Evolutionary conservation across 331 rosid species (phyloP).

Genomic region (Acacia pycnantha): DNA sequence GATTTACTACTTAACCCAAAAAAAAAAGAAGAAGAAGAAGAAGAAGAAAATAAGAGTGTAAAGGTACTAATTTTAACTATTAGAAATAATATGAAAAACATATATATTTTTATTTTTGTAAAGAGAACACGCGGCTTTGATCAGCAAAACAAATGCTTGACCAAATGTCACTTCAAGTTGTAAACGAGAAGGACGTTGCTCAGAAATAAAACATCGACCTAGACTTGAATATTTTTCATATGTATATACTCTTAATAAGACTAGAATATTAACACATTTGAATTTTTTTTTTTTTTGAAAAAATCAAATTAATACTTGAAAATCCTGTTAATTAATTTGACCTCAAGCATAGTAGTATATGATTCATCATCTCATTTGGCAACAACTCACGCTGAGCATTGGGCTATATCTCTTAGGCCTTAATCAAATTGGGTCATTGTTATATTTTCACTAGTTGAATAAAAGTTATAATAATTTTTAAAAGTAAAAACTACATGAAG

Average conservation of each 20-base stretch:
- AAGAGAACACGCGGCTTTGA: background rate
- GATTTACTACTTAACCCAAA: too few relatives aligned
- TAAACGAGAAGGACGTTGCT: background rate
- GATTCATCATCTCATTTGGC: too few relatives aligned
- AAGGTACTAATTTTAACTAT: too few relatives aligned
- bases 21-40: too few relatives aligned
- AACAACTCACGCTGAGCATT: background rate
- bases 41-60: too few relatives aligned
- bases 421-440: background rate
- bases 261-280: background rate
- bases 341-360: background rate
- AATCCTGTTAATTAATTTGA: background rate
- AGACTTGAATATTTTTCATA: background rate
- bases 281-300: background rate
- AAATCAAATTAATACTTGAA: background rate
- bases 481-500: background rate
- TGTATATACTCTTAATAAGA: background rate
- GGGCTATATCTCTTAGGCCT: background rate
- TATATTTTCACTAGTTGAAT: background rate
- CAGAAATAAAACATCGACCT: background rate
- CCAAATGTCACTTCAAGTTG: background rate
- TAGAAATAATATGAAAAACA: background rate
- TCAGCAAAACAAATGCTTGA: background rate
- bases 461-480: background rate
- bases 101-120: background rate